Conservation (phyloP, 371 early-diverging fungal genomes). For the Mortierella sp. region DNA sequence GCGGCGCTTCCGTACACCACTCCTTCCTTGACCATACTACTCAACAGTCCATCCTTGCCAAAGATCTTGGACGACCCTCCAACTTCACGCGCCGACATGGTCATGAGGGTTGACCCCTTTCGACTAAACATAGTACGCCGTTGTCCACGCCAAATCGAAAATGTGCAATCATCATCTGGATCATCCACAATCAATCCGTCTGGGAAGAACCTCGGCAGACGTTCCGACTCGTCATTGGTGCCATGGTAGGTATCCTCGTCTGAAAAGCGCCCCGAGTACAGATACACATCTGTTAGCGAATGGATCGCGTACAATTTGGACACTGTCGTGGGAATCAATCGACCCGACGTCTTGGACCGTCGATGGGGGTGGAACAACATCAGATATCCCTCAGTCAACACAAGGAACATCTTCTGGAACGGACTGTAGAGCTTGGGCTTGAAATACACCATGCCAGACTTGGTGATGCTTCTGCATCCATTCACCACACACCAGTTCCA, state of each 20-base stretch:
- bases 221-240: slow-evolving; percentile 40
- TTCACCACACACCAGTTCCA: slow-evolving; percentile 67
- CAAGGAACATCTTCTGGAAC: slow-evolving; percentile 63
- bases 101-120: slow-evolving; percentile 13
- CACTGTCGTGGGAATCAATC: slow-evolving; percentile 38
- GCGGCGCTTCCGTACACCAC: slow-evolving; percentile 37
- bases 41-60: slow-evolving; percentile 38
- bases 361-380: slow-evolving; percentile 60
- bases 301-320: slow-evolving; percentile 57
- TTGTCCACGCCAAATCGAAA: slow-evolving; percentile 67
- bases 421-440: slow-evolving; percentile 59
- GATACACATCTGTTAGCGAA: slow-evolving; percentile 63
- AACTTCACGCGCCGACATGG: slow-evolving; percentile 28
- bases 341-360: slow-evolving; percentile 50
- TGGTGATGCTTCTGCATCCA: slow-evolving; percentile 56
- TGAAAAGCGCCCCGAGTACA: slow-evolving; percentile 64
- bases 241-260: slow-evolving; percentile 49
- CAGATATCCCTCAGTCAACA: slow-evolving; percentile 61
- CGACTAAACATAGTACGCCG: slow-evolving; percentile 55
- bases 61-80: slow-evolving; percentile 26
- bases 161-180: slow-evolving; percentile 61
- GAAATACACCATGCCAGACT: slow-evolving; percentile 66
- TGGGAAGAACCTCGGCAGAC: slow-evolving; percentile 58
- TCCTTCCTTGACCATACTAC: slow-evolving; percentile 41
- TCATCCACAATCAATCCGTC: slow-evolving; percentile 64